phyloP scores from a whole-genome alignment of 495 filamentous ascomycete genomes.

The Echria macrotheca region DNA sequence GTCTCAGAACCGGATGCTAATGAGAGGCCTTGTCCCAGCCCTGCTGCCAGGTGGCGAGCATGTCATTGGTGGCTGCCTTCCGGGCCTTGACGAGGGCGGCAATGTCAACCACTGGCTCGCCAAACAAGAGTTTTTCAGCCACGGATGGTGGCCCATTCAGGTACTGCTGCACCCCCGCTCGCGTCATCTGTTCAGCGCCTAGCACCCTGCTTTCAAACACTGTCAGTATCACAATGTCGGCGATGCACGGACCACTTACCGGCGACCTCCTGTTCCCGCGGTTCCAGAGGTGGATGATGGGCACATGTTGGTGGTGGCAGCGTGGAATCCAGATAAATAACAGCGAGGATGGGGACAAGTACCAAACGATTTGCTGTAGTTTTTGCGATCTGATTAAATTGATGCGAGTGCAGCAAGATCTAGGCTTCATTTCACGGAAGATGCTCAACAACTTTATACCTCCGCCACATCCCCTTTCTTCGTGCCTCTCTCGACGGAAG shows the following conservation, averaged over 20 bases:
- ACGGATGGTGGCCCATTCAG: background rate
- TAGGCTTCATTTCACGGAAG: background rate
- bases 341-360: background rate
- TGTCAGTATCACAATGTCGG: background rate
- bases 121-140: background rate
- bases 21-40: background rate
- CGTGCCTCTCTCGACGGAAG: background rate
- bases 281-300: background rate
- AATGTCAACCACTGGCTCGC: background rate
- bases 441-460: background rate
- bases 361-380: too few species aligned
- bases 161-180: background rate
- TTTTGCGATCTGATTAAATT: too few species aligned
- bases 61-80: slow-evolving; percentile 1
- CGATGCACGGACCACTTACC: background rate
- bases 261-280: background rate
- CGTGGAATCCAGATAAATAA: background rate
- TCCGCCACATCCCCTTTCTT: background rate
- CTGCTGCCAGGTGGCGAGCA: background rate
- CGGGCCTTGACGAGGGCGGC: background rate
- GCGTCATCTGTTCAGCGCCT: background rate
- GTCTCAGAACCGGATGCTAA: too few species aligned
- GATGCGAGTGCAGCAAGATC: background rate
- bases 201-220: background rate
- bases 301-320: background rate